Evolutionary conservation across 164 flowering plant genomes (phyloP).

Genomic region (Vitis amurensis): DNA sequence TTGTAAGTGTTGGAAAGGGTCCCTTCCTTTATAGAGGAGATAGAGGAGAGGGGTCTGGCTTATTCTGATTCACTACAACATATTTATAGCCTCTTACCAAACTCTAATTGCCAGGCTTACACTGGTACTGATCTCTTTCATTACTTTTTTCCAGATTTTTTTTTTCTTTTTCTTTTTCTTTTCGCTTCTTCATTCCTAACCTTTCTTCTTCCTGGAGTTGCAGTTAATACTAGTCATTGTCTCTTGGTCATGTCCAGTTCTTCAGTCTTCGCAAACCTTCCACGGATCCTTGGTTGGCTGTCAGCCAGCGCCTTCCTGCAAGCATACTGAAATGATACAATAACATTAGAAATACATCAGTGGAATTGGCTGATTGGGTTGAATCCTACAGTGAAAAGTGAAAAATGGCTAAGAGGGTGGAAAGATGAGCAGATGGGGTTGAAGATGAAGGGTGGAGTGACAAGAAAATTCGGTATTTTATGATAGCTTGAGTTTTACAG

Average conservation of each 20-base stretch:
- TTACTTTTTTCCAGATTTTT: not conserved
- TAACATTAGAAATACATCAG: too few relatives aligned
- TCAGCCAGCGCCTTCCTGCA: conserved; percentile 99
- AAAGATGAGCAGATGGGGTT: too few relatives aligned
- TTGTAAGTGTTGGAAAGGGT: not conserved
- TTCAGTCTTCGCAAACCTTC: conserved; percentile 93
- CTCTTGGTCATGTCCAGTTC: conserved; percentile 53
- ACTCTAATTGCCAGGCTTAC: conserved; percentile 7
- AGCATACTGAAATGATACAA: conserved; percentile 67
- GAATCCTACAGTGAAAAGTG: too few relatives aligned
- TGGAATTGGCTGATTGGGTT: too few relatives aligned
- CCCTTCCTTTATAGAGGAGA: too few relatives aligned
- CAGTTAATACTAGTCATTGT: conserved; percentile 19
- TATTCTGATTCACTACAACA: conserved; percentile 1
- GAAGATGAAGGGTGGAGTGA: too few relatives aligned
- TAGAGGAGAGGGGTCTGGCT: conserved; percentile 5
- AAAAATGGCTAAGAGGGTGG: too few relatives aligned
- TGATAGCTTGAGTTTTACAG: too few relatives aligned
- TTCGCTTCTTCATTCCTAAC: conserved; percentile 8
- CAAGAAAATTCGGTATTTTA: too few relatives aligned
- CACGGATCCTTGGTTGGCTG: conserved; percentile 95
- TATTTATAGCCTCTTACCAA: not conserved
- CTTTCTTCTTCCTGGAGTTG: not conserved
- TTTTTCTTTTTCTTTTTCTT: too few relatives aligned
- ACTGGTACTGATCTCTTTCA: not conserved